Conservation (phyloP, 2,329 filamentous ascomycete genomes). For the Stemphylium beticola region DNA sequence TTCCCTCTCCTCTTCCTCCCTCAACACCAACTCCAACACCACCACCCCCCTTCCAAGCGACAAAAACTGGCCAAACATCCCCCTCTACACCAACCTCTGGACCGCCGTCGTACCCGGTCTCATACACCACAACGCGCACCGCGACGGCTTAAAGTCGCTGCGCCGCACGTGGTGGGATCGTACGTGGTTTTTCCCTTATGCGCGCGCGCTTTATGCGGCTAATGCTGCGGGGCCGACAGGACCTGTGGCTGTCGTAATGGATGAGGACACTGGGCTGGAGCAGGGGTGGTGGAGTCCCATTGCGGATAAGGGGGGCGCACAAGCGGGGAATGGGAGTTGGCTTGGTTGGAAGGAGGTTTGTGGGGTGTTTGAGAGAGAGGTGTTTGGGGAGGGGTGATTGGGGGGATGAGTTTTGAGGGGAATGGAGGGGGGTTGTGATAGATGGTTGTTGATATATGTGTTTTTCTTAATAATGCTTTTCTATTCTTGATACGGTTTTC, state of each 20-base stretch:
- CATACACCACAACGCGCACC: slow-evolving; percentile 4
- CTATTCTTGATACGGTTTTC: too few species aligned
- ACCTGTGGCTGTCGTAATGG: background rate
- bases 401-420: too few species aligned
- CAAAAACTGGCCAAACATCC: background rate
- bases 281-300: slow-evolving; percentile 7
- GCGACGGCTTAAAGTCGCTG: background rate
- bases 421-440: too few species aligned
- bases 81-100: slow-evolving; percentile 6
- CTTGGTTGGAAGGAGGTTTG: background rate
- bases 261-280: background rate
- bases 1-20: background rate
- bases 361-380: background rate
- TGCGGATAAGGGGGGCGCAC: slow-evolving; percentile 3
- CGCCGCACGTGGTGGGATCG: slow-evolving; percentile 1
- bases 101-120: background rate
- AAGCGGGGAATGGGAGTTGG: background rate
- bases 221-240: background rate
- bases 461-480: too few species aligned
- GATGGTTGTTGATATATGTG: too few species aligned
- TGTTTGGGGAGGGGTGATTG: too few species aligned
- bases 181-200: background rate
- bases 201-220: background rate
- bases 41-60: background rate
- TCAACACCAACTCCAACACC: background rate